Evolutionary conservation across 1,284 basidiomycete genomes (phyloP), one percentile per base, ranked within the genome.

Genomic region (Ustilago esculenta): DNA sequence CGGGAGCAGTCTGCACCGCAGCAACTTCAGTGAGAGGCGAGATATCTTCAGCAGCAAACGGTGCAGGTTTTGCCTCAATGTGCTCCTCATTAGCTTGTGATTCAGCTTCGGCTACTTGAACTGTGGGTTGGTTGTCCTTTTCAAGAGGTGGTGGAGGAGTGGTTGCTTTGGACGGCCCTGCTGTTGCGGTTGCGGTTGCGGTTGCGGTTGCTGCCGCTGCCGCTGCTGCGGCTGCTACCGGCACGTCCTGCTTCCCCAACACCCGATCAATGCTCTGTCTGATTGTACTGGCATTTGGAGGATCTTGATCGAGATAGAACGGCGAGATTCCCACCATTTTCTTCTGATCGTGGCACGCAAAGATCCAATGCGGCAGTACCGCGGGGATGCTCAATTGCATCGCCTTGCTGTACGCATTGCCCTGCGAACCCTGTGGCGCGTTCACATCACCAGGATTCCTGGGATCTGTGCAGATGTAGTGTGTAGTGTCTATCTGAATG

Each of bases 401-500:
- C 20, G 80, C 80, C 40, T 81, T 81, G 29, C 41, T 41, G 36
- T 76, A 80, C 12, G 54, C 63, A 15, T 49, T 43, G 4, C 68
- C 63, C 32, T 61, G 58, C 17, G 48, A 42, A 15, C 53, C 65
- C 11, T 47, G 45, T 5, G 36, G 46, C 4, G 52, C 67, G 33
- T 61, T 61, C 35, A 37, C 27, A 33, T 63, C 63, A 6, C 57
- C 64, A 17, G 73, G 66, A 29, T 70, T 72, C 17, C 74, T 54
- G 14, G 76, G 72, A 36, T 73, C 63, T 11, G 76, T 72, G 52
- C 76, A 77, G 17, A 81, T 48, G 30, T 75, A 73, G 45, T 81
- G 80, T 11, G 80, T 81, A 1, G 80, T 81, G 21, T 81, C 80
- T 37, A 98, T 94, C 83, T 94, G 92, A 23, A 99, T 94, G 73